phyloP scores from a whole-genome alignment of 305 asterid species.

The Fraxinus angustifolia region DNA sequence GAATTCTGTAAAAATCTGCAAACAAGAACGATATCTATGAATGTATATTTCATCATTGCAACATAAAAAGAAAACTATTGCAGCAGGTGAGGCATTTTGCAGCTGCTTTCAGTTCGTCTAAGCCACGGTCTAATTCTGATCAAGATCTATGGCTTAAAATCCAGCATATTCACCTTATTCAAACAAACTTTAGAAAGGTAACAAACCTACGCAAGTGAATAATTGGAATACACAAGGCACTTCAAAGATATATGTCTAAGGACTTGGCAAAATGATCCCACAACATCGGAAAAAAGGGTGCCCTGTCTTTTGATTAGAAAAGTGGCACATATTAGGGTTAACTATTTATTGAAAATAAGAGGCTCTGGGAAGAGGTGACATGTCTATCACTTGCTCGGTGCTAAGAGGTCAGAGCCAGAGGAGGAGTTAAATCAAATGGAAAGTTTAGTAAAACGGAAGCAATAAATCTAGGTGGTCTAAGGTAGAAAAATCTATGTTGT shows the following conservation, averaged over 20 bases:
- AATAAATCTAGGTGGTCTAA: not conserved
- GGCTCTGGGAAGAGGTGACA: not conserved
- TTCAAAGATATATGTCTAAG: not conserved
- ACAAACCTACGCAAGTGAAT: not conserved
- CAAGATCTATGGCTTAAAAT: not conserved
- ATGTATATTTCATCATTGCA: not conserved
- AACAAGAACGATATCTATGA: not conserved
- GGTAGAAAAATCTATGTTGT: not conserved
- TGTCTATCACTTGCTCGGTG: not conserved
- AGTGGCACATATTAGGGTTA: not conserved
- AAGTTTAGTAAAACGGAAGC: not conserved
- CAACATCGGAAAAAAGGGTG: not conserved
- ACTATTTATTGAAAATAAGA: not conserved
- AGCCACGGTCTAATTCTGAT: not conserved
- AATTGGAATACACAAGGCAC: not conserved
- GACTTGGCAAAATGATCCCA: not conserved
- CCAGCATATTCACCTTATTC: not conserved
- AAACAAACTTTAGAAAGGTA: not conserved
- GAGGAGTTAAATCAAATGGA: not conserved
- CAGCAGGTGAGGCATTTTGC: not conserved
- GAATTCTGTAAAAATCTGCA: not conserved
- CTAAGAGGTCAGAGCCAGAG: not conserved
- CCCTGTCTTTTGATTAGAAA: not conserved
- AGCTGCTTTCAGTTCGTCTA: not conserved
- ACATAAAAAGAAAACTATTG: not conserved